Percentiles rank a stretch among this genome's conserved stretches.
Evolutionary conservation across 2,329 filamentous ascomycete genomes (phyloP).

Genomic region (Periglandula ipomoeae): DNA sequence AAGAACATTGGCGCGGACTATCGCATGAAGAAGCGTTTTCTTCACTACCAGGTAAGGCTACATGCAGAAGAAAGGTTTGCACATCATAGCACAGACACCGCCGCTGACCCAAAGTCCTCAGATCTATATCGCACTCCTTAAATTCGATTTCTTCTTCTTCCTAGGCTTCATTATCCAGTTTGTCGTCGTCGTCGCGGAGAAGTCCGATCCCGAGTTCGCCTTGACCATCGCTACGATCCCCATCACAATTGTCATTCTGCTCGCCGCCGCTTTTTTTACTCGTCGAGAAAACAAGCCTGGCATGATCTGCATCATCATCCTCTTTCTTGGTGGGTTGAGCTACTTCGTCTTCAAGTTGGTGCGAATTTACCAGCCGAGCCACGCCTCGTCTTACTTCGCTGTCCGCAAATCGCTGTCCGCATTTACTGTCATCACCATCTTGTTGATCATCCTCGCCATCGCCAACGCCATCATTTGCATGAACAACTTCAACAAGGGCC

Average conservation of each 20-base stretch:
- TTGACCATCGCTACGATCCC: constrained; percentile 86
- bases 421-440: constrained; percentile 87
- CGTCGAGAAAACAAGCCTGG: constrained; percentile 72
- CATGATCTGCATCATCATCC: constrained; percentile 68
- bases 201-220: constrained; percentile 64
- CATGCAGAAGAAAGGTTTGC: constrained; percentile 13
- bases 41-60: constrained; percentile 79
- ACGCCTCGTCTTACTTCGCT: constrained; percentile 56
- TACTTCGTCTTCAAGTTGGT: constrained; percentile 99
- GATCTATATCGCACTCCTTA: constrained; percentile 96
- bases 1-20: constrained; percentile 98
- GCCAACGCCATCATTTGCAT: constrained; percentile 79
- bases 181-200: constrained; percentile 74
- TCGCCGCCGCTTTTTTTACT: constrained; percentile 77
- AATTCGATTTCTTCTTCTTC: constrained; percentile 99
- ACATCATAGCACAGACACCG: too few species aligned
- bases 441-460: constrained; percentile 84
- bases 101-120: constrained; percentile 27
- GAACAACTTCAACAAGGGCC: constrained; percentile 78
- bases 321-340: constrained; percentile 80
- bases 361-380: constrained; percentile 73
- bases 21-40: constrained; percentile 90
- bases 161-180: constrained; percentile 98
- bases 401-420: constrained; percentile 81
- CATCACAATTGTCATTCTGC: constrained; percentile 79